Evolutionary conservation across 768 basidiomycete species (phyloP), one percentile per base, ranked within the genome.

Genomic region (Leccinum ochraceum): DNA sequence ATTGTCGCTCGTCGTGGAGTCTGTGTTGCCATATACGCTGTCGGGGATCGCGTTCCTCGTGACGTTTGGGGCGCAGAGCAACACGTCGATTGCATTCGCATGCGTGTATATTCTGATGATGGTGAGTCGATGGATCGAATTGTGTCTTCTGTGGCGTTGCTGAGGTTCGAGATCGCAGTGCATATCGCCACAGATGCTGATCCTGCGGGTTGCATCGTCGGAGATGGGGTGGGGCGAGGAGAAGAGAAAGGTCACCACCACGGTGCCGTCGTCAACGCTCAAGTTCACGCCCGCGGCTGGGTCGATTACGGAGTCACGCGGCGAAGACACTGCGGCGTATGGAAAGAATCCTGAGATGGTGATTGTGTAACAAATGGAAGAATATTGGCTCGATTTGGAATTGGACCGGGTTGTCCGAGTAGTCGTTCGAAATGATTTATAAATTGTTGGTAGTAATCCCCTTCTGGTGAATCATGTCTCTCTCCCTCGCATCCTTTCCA

Each of bases 101-200:
- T 59, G 57, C 48, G 63, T 73, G 42, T 69, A 73, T n/a, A 37
- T 69, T 16, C 20, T 55, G 63, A 30, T 73, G 54, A 71, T 65
- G 64, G 71, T 73, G 37, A 46, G 71, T 17, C 8, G n/a, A 26
- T 17, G 2, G 1, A 17, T 28, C 49, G 14, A 42, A n/a, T n/a
- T 42, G 17, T 42, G 42, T 42, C 4, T 42, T 9, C 16, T 9
- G 42, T 42, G 42, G 42, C 42, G 42, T 42, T 42, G 42, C 42
- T 62, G n/a, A 69, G 3, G 37, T 17, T 3, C 42, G 8, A n/a
- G 4, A 7, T 6, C 52, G 37, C 48, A 71, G 70, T 59, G 68
- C 26, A 60, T 72, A 61, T 68, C 71, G 1, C 65, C 70, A 39
- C 71, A 69, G 57, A 62, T 69, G 61, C 26, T 72, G 53, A 69